These are phyloP conservation scores for Magnaporthiopsis incrustans DNA, from an alignment of 2,329 filamentous ascomycete genomes.

Conservation along the genomic window DNA sequence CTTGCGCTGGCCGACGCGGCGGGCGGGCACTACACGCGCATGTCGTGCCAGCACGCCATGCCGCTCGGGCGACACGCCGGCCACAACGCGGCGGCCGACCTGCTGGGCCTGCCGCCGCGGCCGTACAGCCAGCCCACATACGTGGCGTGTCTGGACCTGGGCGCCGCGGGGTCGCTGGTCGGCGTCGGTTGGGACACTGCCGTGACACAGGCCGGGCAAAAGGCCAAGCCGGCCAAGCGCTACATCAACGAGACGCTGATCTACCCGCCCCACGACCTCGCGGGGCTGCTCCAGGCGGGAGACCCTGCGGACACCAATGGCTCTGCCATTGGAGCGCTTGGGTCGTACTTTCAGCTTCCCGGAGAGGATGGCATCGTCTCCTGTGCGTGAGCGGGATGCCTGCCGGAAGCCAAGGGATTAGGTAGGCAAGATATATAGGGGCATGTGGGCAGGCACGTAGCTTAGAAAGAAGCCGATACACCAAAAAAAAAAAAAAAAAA, in stretches of 20 bases:
- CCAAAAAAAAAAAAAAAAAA: no score
- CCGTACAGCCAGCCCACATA: conserved; percentile 24
- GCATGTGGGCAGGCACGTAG: no score
- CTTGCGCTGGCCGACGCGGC: conserved; percentile 16
- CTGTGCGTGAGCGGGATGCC: not conserved
- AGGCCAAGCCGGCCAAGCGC: not conserved
- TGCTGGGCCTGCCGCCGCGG: conserved; percentile 18
- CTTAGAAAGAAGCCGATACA: no score
- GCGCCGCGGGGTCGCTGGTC: conserved; percentile 21
- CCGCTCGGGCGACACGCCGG: conserved; percentile 27
- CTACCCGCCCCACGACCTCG: not conserved
- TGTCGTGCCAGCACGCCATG: conserved; percentile 32
- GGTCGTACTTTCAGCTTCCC: not conserved
- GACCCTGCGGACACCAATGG: not conserved
- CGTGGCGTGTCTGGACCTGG: conserved; percentile 27
- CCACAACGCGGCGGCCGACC: conserved; percentile 30
- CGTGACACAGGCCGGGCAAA: not conserved
- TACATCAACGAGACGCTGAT: conserved; percentile 5
- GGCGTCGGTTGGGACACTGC: conserved; percentile 21
- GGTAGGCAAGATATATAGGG: not conserved
- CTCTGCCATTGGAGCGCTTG: not conserved
- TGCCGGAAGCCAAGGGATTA: not conserved
- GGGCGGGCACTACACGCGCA: conserved; percentile 21
- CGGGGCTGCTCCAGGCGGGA: not conserved
- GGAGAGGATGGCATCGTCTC: not conserved